Evolutionary conservation across 805 yeast species (phyloP), one percentile per base, ranked within the genome.

Genomic region (Starmerella roubikii): DNA sequence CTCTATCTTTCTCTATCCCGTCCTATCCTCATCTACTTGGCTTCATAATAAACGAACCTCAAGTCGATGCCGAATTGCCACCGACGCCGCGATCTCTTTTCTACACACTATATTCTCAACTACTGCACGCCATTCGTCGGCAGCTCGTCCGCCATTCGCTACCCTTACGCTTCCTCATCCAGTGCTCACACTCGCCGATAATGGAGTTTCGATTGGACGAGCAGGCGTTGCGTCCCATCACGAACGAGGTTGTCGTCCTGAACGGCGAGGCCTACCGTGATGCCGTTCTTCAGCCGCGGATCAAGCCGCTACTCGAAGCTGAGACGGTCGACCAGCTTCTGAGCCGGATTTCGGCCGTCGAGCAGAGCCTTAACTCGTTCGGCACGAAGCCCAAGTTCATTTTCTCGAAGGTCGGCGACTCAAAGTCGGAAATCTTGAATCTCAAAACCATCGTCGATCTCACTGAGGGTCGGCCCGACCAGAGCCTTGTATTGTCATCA

Each of bases 231-330:
- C 49, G 43, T 35, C 57, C 55, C n/a, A 49, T 55, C 34, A 25
- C 38, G 21, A 47, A 54, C 39, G 43, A 41, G 32, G 54, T 54
- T 23, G 54, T 53, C 37, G 54, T 51, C n/a, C 51, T 55, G 17
- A 35, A 47, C 29, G 58, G 59, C 16, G 49, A 40, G 17, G 40
- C 48, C 8, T 46, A 47, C 35, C 49, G 57, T 16, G 53, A 53
- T 24, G 39, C 40, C 20, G 47, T 57, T 15, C 44, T 57, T 32
- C 35, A 35, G 37, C 39, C 45, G 10, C 59, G 58, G 17, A 35
- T 57, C 28, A 41, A 46, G 32, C 54, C 54, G 16, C 38, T 57
- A 30, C 48, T 54, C 27, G 42, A 45, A 19, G 52, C 52, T 13
- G 21, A 15, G 13, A 51, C 51, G 4, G 41, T 56, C 22, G 41